Base-by-base conservation (phyloP, 192 early-diverging fungal genomes). In the Backusella westeae region DNA sequence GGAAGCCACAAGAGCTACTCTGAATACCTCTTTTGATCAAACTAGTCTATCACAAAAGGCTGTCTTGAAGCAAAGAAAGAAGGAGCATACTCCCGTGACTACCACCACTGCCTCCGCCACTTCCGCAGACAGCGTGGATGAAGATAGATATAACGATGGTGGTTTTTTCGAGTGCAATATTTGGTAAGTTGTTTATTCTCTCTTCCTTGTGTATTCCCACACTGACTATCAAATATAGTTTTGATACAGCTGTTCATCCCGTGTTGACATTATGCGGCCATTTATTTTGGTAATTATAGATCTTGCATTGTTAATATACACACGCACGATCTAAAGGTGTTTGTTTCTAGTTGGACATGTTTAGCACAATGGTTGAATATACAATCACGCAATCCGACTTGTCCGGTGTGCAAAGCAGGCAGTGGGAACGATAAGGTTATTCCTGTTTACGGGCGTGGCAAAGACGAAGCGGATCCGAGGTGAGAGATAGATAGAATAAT, bases 341-440 rank as follows among this genome's bases (percentile, higher is more conserved):
- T 10, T 46, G 17, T 1, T 12, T 53, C 66, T 67, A 87, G 86
- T 53, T 93, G 91, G 91, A 86, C 89, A 14, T 92, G 90, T 72
- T 81, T 92, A 46, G 86, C 85, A 65, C 89, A 94, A 74, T 94
- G 93, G 93, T 85, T 94, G 26, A 90, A 93, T 68, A 80, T 87
- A 49, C 88, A 89, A 69, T 82, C 83, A 17, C 87, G 83, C 34
- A 93, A 92, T 74, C 91, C 92, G 26, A 89, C 90, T 3, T 95
- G 93, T 66, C 93, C 93, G 1, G 92, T 95, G 19, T 95, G 93
- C 74, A 95, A 95, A 82, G 93, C 92, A 3, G 93, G 93, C 46
- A 93, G 92, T 80, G 91, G 90, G 17, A 90, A 89, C 75, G 92
- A 93, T 36, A 93, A 94, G 77, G 90, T 94, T 32, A 93, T 94